Conservation (phyloP, 1,284 basidiomycete genomes). For the Apiotrichum gamsii region DNA sequence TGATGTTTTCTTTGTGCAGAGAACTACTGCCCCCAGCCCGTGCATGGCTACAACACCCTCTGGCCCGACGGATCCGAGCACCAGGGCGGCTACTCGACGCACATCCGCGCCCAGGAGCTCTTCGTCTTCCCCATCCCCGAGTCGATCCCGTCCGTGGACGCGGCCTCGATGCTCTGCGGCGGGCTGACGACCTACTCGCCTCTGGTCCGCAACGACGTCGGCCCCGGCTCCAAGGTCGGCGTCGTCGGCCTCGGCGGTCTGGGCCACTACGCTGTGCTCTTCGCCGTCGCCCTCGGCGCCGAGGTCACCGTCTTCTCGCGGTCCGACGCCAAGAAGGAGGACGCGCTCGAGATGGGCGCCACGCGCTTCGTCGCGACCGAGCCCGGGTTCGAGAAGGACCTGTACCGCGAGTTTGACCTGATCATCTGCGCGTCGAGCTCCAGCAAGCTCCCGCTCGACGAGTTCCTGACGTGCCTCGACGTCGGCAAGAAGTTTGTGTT, state of each 20-base stretch:
- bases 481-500: slow-evolving; percentile 56
- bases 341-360: slow-evolving; percentile 60
- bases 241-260: slow-evolving; percentile 62
- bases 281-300: slow-evolving; percentile 57
- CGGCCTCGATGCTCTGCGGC: slow-evolving; percentile 55
- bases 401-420: slow-evolving; percentile 54
- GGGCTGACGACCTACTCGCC: slow-evolving; percentile 65
- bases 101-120: slow-evolving; percentile 59
- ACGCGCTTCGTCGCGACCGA: slow-evolving; percentile 52
- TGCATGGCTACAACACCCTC: slow-evolving; percentile 46
- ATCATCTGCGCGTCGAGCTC: slow-evolving; percentile 56
- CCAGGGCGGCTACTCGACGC: slow-evolving; percentile 59
- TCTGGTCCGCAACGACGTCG: slow-evolving; percentile 57
- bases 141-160: slow-evolving; percentile 53
- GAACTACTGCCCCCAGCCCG: slow-evolving; percentile 48
- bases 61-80: slow-evolving; percentile 54
- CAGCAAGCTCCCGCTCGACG: slow-evolving; percentile 47
- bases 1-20: too few relatives aligned
- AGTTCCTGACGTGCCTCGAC: slow-evolving; percentile 52
- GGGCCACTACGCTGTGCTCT: slow-evolving; percentile 56
- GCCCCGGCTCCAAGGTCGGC: slow-evolving; percentile 61
- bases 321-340: slow-evolving; percentile 57
- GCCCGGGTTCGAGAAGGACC: slow-evolving; percentile 50
- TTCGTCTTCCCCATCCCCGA: slow-evolving; percentile 68
- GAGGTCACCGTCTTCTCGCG: slow-evolving; percentile 65